phyloP scores from a whole-genome alignment of 2,329 filamentous ascomycete species.

The Talaromyces sp. region DNA sequence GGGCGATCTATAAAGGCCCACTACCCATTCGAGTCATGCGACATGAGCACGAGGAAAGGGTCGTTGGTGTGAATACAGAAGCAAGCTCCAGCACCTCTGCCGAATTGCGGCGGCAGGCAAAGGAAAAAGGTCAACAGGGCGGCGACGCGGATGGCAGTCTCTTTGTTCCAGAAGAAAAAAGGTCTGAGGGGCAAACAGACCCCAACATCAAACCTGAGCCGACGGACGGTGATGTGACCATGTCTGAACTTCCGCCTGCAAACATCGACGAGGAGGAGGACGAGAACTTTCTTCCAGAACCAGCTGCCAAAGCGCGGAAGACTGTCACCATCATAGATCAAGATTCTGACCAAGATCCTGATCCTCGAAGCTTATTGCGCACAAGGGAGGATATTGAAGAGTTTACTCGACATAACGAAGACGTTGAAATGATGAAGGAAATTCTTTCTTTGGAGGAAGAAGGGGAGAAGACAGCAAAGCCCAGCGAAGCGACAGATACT shows the following conservation, averaged over 20 bases:
- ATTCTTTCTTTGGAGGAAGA: constrained; percentile 23
- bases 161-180: constrained; percentile 30
- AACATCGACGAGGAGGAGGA: constrained; percentile 24
- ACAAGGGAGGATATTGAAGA: constrained; percentile 37
- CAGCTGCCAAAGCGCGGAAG: constrained; percentile 29
- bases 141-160: constrained; percentile 26
- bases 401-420: constrained; percentile 35
- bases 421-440: constrained; percentile 35
- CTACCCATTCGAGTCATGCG: constrained; percentile 52
- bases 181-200: constrained; percentile 26
- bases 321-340: constrained; percentile 22
- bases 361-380: constrained; percentile 30
- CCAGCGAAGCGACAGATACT: constrained; percentile 9
- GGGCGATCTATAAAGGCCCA: constrained; percentile 27
- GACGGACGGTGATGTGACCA: constrained; percentile 40
- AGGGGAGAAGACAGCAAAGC: constrained; percentile 10
- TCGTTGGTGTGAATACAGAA: constrained; percentile 49
- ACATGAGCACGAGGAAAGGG: constrained; percentile 50
- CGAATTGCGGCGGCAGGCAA: constrained; percentile 31
- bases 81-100: constrained; percentile 42
- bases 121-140: constrained; percentile 18
- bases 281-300: constrained; percentile 21
- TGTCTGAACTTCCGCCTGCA: constrained; percentile 21
- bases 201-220: constrained; percentile 49
- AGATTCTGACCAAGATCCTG: too few species aligned